phyloP scores from a whole-genome alignment of 768 basidiomycete species.

The Lepiota brunneoincarnata region DNA sequence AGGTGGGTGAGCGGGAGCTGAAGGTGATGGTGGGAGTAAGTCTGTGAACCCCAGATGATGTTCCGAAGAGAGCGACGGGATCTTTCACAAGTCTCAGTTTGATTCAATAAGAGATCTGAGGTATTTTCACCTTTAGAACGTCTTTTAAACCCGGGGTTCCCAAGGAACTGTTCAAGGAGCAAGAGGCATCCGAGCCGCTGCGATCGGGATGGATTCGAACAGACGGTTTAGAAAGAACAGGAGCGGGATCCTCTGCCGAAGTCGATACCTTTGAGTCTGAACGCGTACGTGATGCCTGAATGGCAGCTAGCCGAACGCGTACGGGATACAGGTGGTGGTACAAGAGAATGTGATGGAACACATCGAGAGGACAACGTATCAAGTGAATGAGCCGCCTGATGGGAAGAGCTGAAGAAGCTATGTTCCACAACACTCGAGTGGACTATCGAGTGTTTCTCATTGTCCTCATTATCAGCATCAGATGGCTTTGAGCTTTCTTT shows the following conservation, averaged over 20 bases:
- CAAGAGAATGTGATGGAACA: conserved; percentile 18
- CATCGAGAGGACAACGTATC: conserved; percentile 38
- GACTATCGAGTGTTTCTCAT: not conserved
- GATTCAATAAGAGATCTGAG: not conserved
- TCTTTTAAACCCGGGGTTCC: conserved; percentile 66
- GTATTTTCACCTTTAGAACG: conserved; percentile 60
- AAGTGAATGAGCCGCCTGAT: conserved; percentile 57
- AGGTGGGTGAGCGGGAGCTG: conserved; percentile 24
- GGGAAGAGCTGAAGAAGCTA: conserved; percentile 30
- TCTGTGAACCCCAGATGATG: conserved; percentile 69
- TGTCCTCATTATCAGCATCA: not conserved
- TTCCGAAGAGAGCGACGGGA: conserved; percentile 65
- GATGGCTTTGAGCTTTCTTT: conserved; percentile 1
- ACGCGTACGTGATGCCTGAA: conserved; percentile 25
- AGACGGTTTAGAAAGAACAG: conserved; percentile 3
- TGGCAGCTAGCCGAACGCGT: conserved; percentile 42
- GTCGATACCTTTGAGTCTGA: conserved; percentile 4
- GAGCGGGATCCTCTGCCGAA: conserved; percentile 1
- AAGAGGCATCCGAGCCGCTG: conserved; percentile 45
- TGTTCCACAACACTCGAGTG: conserved; percentile 3
- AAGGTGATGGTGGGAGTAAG: conserved; percentile 74
- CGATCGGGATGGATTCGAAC: conserved; percentile 32
- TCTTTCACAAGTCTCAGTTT: conserved; percentile 31
- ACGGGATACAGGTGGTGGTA: conserved; percentile 33
- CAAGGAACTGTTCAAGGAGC: conserved; percentile 21